A percentile compares a stretch with the other conserved stretches of the same genome.
Conservation (phyloP, 2,329 filamentous ascomycete species). For the Fusarium liriodendri region DNA sequence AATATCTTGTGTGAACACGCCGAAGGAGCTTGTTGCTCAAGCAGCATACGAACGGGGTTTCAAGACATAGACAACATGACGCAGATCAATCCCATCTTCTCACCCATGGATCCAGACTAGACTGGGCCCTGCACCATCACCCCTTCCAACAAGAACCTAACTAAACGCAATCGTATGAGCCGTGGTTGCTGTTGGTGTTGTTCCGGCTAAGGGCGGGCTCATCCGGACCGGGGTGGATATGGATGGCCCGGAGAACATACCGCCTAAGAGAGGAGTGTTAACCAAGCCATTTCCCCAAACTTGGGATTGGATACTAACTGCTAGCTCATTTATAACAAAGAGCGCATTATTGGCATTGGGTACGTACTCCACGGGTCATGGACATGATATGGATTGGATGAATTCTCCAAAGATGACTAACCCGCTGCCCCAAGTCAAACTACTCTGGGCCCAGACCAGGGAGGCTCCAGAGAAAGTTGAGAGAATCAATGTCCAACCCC, state of each 20-base stretch:
- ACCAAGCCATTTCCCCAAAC: background rate
- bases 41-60: too few relatives aligned
- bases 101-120: background rate
- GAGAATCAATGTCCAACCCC: slow-evolving; percentile 20
- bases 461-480: slow-evolving; percentile 28
- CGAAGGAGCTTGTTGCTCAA: too few relatives aligned
- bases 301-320: background rate
- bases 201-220: slow-evolving; percentile 14
- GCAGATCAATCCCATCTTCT: background rate
- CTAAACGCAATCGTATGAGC: background rate
- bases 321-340: too few relatives aligned
- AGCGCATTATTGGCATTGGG: too few relatives aligned
- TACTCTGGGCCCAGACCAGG: slow-evolving; percentile 15
- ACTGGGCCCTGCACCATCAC: background rate
- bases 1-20: too few relatives aligned
- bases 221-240: slow-evolving; percentile 6
- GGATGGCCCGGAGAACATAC: background rate
- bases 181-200: background rate
- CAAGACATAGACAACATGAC: background rate
- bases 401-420: background rate
- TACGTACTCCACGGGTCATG: background rate
- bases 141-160: background rate
- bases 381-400: background rate
- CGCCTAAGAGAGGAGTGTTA: background rate
- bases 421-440: background rate